phyloP scores from a whole-genome alignment of 768 basidiomycete species.

The Cantharellus anzutake region DNA sequence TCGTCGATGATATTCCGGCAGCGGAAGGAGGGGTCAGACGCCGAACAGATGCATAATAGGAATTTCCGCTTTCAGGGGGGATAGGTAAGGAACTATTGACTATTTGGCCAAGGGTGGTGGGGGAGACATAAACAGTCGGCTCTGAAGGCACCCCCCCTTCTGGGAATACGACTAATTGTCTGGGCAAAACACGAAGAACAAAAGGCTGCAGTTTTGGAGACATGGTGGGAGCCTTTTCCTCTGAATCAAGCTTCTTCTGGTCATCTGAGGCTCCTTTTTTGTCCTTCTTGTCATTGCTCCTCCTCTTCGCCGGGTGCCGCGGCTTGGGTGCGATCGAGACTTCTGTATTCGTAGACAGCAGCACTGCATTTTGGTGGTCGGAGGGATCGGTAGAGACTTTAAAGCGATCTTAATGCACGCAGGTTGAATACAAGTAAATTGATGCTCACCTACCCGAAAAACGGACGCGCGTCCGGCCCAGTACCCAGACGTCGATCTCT shows the following conservation, averaged over 20 bases:
- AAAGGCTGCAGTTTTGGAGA: neutral
- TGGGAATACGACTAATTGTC: neutral
- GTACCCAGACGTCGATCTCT: constrained; percentile 85
- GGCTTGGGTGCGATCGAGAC: constrained; percentile 77
- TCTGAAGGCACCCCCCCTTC: neutral
- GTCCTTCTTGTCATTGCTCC: constrained; percentile 1
- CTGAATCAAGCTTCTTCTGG: neutral
- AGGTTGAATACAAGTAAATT: neutral
- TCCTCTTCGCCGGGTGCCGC: constrained; percentile 16
- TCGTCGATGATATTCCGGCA: neutral
- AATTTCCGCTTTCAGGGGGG: neutral
- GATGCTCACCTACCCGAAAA: constrained; percentile 60
- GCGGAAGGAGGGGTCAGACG: neutral
- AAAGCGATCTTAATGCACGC: neutral
- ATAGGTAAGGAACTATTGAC: neutral
- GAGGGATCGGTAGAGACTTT: constrained; percentile 48
- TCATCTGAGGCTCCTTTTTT: neutral
- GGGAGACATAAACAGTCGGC: neutral
- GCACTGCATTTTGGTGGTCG: constrained; percentile 35
- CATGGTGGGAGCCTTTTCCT: neutral
- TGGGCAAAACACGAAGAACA: neutral
- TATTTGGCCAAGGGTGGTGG: neutral
- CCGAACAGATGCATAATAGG: neutral
- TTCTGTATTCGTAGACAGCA: constrained; percentile 77
- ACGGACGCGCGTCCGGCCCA: constrained; percentile 66